A percentile compares a stretch with the other conserved stretches of the same genome.
These are phyloP conservation scores for Nyctanthes arbortristis DNA, from an alignment of 257 asterid genomes.

Conservation along the genomic window DNA sequence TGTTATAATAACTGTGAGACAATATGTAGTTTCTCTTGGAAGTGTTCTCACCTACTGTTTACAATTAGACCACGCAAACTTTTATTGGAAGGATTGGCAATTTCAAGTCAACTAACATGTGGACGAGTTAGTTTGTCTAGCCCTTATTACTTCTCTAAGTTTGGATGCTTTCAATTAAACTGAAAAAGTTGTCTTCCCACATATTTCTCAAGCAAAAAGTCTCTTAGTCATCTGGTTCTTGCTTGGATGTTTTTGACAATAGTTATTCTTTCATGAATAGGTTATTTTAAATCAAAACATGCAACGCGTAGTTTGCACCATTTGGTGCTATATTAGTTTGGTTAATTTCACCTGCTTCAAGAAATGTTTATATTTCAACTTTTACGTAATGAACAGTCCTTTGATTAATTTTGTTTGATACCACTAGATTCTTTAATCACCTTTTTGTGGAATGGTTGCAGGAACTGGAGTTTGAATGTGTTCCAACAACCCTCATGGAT, in stretches of 20 bases:
- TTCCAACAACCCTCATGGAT: slow-evolving; percentile 77
- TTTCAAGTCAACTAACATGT: not conserved
- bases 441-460: slow-evolving; percentile 29
- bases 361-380: not conserved
- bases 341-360: not conserved
- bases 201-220: not conserved
- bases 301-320: not conserved
- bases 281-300: not conserved
- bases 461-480: slow-evolving; percentile 87
- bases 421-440: slow-evolving; percentile 20
- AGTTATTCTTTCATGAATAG: not conserved
- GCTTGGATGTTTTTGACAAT: not conserved
- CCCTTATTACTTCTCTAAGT: no score
- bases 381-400: slow-evolving; percentile 1
- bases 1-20: not conserved
- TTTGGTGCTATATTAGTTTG: slow-evolving; percentile 4
- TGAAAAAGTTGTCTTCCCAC: not conserved
- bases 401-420: slow-evolving; percentile 5
- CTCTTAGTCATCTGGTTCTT: not conserved
- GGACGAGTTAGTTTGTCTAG: not conserved
- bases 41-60: not conserved
- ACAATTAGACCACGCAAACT: not conserved
- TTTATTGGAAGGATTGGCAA: not conserved
- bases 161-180: not conserved
- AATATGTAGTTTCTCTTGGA: not conserved